phyloP scores from a whole-genome alignment of 2,329 filamentous ascomycete species.

The Scleromitrula shiraiana region DNA sequence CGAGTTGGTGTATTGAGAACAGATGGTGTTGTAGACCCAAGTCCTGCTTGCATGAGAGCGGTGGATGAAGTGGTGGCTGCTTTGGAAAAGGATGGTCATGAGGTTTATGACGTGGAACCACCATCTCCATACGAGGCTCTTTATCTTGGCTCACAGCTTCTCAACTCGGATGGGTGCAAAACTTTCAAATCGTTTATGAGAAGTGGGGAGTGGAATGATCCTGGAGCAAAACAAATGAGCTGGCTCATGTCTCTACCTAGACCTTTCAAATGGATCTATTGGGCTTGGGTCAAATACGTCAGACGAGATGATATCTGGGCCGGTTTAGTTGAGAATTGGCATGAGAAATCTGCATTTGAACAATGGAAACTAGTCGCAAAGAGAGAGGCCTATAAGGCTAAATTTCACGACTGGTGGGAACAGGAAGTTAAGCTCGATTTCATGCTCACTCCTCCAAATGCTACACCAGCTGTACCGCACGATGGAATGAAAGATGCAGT shows the following conservation, averaged over 20 bases:
- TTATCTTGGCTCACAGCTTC: constrained; percentile 66
- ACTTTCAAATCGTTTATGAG: constrained; percentile 73
- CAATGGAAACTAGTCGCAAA: constrained; percentile 74
- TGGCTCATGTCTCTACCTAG: constrained; percentile 66
- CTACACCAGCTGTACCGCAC: constrained; percentile 82
- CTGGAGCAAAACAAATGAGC: constrained; percentile 66
- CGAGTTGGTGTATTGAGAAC: constrained; percentile 70
- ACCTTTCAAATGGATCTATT: constrained; percentile 76
- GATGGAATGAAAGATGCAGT: constrained; percentile 79
- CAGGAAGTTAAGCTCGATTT: constrained; percentile 64
- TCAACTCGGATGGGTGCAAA: constrained; percentile 76
- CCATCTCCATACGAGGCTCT: constrained; percentile 70
- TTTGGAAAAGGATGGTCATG: constrained; percentile 64
- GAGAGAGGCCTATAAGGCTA: constrained; percentile 68
- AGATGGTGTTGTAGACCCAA: constrained; percentile 77
- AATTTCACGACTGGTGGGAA: constrained; percentile 84
- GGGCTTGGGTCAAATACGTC: constrained; percentile 82
- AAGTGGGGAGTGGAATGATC: constrained; percentile 70
- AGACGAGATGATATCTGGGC: constrained; percentile 71
- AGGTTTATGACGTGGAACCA: constrained; percentile 57
- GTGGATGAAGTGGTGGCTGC: constrained; percentile 63
- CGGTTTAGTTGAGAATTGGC: constrained; percentile 64
- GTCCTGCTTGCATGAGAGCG: constrained; percentile 74
- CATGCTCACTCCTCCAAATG: constrained; percentile 77
- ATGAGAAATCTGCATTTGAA: constrained; percentile 64